Evolutionary conservation across 768 basidiomycete species (phyloP).

Genomic region (Kwoniella heveanensis): DNA sequence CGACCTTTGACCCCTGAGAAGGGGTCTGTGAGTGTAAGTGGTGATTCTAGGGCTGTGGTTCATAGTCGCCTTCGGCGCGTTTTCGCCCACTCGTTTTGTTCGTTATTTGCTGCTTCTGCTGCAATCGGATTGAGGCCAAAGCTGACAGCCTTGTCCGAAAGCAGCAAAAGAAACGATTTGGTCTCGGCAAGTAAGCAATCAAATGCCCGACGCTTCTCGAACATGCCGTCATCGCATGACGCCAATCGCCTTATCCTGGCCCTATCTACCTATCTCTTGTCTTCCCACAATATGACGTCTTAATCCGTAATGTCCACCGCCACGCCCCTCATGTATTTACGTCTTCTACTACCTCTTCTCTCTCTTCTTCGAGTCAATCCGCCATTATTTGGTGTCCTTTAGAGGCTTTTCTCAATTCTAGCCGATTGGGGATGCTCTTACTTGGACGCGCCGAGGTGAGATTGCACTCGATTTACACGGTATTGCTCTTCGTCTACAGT

Average conservation of each 20-base stretch:
- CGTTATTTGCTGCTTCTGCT: not conserved
- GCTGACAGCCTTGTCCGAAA: too few relatives aligned
- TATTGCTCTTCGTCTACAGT: not conserved
- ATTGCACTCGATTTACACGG: too few relatives aligned
- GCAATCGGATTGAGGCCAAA: too few relatives aligned
- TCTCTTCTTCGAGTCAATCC: not conserved
- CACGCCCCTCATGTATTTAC: conserved; percentile 20
- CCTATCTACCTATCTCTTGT: not conserved
- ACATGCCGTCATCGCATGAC: not conserved
- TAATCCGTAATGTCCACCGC: conserved; percentile 8
- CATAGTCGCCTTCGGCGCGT: too few relatives aligned
- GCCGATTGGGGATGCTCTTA: too few relatives aligned
- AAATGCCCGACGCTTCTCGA: not conserved
- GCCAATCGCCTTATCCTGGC: not conserved
- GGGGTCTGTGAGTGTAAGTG: conserved; percentile 65
- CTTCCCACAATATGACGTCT: not conserved
- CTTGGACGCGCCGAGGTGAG: too few relatives aligned
- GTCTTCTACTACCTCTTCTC: conserved; percentile 2
- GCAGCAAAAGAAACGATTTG: conserved; percentile 56
- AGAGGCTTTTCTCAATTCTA: too few relatives aligned
- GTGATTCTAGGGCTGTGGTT: not conserved
- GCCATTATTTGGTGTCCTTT: too few relatives aligned
- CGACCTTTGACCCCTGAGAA: conserved; percentile 95
- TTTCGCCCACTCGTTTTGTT: not conserved
- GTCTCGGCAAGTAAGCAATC: conserved; percentile 51